These are phyloP conservation scores for Inonotus hispidus DNA, from an alignment of 1,284 basidiomycete species.

Conservation along the genomic window DNA sequence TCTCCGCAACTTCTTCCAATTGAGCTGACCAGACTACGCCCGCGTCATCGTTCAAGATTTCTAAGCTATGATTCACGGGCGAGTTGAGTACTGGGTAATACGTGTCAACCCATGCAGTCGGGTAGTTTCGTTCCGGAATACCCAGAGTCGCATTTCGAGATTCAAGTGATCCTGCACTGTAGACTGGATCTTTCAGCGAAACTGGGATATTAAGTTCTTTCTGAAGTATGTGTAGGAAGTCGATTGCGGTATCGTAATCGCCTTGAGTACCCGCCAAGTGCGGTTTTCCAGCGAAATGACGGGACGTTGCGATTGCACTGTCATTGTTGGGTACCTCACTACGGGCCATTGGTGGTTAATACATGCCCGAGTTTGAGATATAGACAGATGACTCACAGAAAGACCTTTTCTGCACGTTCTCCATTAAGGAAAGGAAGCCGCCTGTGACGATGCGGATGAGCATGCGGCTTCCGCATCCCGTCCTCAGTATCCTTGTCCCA, in stretches of 20 bases:
- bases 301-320: slow-evolving; percentile 35
- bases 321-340: slow-evolving; percentile 18
- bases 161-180: slow-evolving; percentile 54
- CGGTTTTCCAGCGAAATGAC: slow-evolving; percentile 58
- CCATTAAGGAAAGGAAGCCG: slow-evolving; percentile 15
- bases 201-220: slow-evolving; percentile 48
- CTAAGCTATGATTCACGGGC: slow-evolving; percentile 55
- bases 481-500: background rate
- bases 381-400: slow-evolving; percentile 12
- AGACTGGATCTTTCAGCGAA: slow-evolving; percentile 46
- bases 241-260: slow-evolving; percentile 61
- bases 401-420: slow-evolving; percentile 16
- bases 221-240: slow-evolving; percentile 59
- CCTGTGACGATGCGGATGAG: background rate
- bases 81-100: slow-evolving; percentile 85
- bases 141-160: slow-evolving; percentile 61
- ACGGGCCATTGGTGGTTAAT: background rate
- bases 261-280: slow-evolving; percentile 66
- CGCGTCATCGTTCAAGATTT: slow-evolving; percentile 53
- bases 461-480: background rate
- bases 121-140: slow-evolving; percentile 41
- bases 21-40: slow-evolving; percentile 59
- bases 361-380: background rate
- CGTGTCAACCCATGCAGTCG: slow-evolving; percentile 72
- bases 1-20: slow-evolving; percentile 55